A percentile compares a stretch with the other conserved stretches of the same genome.
These are phyloP conservation scores for Auriscalpium microsporum DNA, from an alignment of 768 basidiomycete genomes.

Conservation along the genomic window DNA sequence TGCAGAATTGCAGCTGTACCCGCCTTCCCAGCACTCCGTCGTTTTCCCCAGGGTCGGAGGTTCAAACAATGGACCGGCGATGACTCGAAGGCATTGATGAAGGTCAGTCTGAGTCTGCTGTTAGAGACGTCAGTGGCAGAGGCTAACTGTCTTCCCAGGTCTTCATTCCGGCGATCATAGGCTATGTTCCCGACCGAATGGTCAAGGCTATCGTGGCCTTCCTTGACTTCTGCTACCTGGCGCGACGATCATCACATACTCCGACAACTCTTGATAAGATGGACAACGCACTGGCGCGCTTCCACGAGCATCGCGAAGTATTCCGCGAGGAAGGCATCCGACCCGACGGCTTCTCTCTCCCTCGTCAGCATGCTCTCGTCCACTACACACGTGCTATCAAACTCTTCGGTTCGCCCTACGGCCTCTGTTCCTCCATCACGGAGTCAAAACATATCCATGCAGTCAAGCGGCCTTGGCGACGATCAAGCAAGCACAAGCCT, in stretches of 20 bases:
- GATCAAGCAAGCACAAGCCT: constrained; percentile 23
- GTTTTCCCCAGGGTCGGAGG: constrained; percentile 10
- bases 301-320: constrained; percentile 9
- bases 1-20: constrained; percentile 13
- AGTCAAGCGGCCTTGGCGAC: constrained; percentile 24
- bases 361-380: constrained; percentile 19
- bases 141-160: constrained; percentile 5
- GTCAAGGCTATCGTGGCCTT: constrained; percentile 12
- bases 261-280: constrained; percentile 4
- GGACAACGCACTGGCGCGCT: constrained; percentile 7
- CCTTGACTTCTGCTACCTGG: constrained; percentile 20
- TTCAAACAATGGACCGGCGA: constrained; percentile 17
- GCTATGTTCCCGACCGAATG: constrained; percentile 4
- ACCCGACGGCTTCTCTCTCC: constrained; percentile 15
- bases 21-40: constrained; percentile 6
- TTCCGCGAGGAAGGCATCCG: constrained; percentile 13
- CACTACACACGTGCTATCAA: constrained; percentile 17
- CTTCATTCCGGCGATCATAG: constrained; percentile 10
- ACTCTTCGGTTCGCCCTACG: constrained; percentile 18
- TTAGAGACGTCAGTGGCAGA: no score
- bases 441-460: constrained; percentile 19
- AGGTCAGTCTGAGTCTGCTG: no score
- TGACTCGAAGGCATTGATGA: constrained; percentile 17
- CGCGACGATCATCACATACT: constrained; percentile 1
- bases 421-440: constrained; percentile 15